Percentiles rank a stretch among this genome's conserved stretches.
Evolutionary conservation across 148 eudicot species (phyloP).

Genomic region (Talinum fruticosum): DNA sequence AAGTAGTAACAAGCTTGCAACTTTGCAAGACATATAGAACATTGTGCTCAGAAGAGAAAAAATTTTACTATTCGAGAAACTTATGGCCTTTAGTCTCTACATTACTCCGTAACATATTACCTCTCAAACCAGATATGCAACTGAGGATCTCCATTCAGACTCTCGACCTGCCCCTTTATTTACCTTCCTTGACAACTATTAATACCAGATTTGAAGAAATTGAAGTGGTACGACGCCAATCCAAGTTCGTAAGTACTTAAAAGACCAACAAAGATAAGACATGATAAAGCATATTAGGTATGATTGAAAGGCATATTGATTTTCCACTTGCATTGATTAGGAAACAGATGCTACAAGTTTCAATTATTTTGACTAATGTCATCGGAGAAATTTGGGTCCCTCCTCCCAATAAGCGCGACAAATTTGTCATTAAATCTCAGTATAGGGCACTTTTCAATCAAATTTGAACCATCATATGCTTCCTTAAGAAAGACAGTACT

Average conservation of each 20-base stretch:
- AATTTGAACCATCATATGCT: conserved; percentile 74
- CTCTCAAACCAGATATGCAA: no score
- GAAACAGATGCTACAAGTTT: neutral
- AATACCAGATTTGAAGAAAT: neutral
- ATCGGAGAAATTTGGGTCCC: conserved; percentile 32
- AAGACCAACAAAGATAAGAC: neutral
- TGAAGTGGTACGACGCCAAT: neutral
- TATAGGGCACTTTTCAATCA: conserved; percentile 70
- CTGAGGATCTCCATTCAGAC: neutral
- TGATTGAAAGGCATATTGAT: neutral
- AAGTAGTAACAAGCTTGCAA: neutral
- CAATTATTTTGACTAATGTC: conserved; percentile 9
- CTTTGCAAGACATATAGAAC: neutral
- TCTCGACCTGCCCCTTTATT: neutral
- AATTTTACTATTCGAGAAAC: neutral
- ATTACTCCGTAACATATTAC: neutral
- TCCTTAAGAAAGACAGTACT: conserved; percentile 89
- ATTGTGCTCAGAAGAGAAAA: neutral
- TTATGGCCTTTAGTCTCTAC: neutral
- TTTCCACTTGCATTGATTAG: neutral
- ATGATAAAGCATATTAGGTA: neutral
- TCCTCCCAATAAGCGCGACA: conserved; percentile 67
- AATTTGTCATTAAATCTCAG: conserved; percentile 70
- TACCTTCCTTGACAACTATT: neutral
- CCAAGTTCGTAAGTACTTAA: neutral